Conservation (phyloP, 2,329 filamentous ascomycete species). For the Apiospora malaysiana region DNA sequence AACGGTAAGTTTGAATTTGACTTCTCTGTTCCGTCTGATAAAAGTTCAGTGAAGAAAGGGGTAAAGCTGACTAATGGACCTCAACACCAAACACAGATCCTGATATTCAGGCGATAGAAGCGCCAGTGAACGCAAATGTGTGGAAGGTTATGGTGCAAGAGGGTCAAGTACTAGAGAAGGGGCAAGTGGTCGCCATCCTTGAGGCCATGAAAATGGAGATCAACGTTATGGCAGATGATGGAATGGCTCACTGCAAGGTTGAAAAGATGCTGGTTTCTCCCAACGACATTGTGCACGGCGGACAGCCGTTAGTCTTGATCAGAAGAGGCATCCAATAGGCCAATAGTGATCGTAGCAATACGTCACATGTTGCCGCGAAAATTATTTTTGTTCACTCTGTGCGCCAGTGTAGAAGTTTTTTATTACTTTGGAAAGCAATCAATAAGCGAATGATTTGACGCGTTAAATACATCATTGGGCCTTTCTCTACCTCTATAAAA, state of each 20-base stretch:
- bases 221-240: constrained; percentile 38
- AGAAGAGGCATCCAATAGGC: too few relatives aligned
- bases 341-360: too few relatives aligned
- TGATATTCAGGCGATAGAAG: constrained; percentile 41
- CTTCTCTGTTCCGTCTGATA: too few relatives aligned
- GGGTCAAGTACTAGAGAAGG: constrained; percentile 47
- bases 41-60: too few relatives aligned
- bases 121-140: constrained; percentile 56
- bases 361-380: too few relatives aligned
- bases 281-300: constrained; percentile 19
- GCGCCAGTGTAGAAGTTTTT: too few relatives aligned
- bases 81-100: constrained; percentile 11
- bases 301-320: not conserved
- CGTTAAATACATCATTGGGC: too few relatives aligned
- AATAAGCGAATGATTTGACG: too few relatives aligned
- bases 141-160: constrained; percentile 56
- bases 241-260: constrained; percentile 27
- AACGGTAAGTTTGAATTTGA: constrained; percentile 42
- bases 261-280: constrained; percentile 27
- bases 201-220: constrained; percentile 67
- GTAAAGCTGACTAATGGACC: not conserved
- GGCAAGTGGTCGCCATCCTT: constrained; percentile 51
- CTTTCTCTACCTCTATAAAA: too few relatives aligned
- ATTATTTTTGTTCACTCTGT: too few relatives aligned
- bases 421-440: too few relatives aligned